Evolutionary conservation across 768 basidiomycete genomes (phyloP).

Genomic region (Suillus plorans): DNA sequence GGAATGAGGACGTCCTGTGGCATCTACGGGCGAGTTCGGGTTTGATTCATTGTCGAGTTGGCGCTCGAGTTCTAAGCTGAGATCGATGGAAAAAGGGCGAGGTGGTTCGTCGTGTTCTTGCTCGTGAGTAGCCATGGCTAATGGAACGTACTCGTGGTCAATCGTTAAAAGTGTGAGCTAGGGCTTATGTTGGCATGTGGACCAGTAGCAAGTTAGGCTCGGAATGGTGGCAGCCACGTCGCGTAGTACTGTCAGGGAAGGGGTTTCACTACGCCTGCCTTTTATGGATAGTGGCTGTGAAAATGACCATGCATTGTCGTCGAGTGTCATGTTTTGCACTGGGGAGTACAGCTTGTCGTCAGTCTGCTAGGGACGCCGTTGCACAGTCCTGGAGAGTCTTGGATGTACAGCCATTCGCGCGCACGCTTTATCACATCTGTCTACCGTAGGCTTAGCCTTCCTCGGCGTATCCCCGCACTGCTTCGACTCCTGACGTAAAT

Average conservation of each 20-base stretch:
- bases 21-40: conserved; percentile 44
- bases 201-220: background rate
- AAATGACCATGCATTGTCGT: background rate
- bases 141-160: background rate
- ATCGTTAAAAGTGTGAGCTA: conserved; percentile 2
- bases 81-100: conserved; percentile 63
- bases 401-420: background rate
- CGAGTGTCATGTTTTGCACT: background rate
- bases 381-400: background rate
- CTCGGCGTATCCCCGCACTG: background rate
- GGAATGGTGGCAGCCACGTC: conserved; percentile 10
- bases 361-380: background rate
- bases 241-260: background rate
- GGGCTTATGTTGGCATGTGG: conserved; percentile 13
- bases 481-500: background rate
- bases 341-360: background rate
- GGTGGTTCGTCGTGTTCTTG: conserved; percentile 17
- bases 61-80: conserved; percentile 76
- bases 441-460: background rate
- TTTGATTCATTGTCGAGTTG: conserved; percentile 67
- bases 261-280: conserved; percentile 4
- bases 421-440: background rate
- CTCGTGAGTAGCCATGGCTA: conserved; percentile 32
- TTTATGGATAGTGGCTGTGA: conserved; percentile 7
- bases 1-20: conserved; percentile 42